Evolutionary conservation across 805 yeast genomes (phyloP), one percentile per base, ranked within the genome.

Genomic region (Komagataella mondaviorum): DNA sequence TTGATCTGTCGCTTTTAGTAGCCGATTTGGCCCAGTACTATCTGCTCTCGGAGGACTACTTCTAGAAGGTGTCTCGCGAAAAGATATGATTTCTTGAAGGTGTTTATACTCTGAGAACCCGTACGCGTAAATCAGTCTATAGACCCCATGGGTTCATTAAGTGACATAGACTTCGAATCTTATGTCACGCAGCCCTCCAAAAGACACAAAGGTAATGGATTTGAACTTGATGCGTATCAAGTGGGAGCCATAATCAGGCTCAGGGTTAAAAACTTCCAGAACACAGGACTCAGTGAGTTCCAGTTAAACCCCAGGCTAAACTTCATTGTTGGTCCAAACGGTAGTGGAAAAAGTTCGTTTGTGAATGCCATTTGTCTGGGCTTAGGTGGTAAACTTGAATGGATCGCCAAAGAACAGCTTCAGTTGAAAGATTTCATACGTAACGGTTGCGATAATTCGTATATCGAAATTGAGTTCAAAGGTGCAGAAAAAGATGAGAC

Each of bases 251-350:
- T 78, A 48, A 59, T 79, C 3, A 66, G 77, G 14, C 78, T 83
- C 24, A 71, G 67, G 50, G 71, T 84, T 51, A 62, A 61, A 51
- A 81, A 84, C 61, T 84, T 84, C 69, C 81, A 87, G 61, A 84
- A 90, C 0, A 85, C 84, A 62, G 60, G 79, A 1, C 66, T 75
- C 48, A 80, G 86, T 0, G 89, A 83, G 63, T 88, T 88, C 64
- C 72, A 73, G 45, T 74, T 91, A 52, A 85, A 91, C 0, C 96
- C 97, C 0, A 72, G 83, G 1, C 71, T 93, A 61, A 93, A 93
- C 62, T 80, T 93, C 83, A 85, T 93, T 53, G 84, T 93, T 51
- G 99, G 97, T 0, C 97, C 97, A 10, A 93, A 93, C 63, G 99
- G 99, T 43, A 79, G 96, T 0, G 99, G 99, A 6, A 93, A 93